These are phyloP conservation scores for Cichorium intybus DNA, from an alignment of 140 eudicot species.

Conservation along the genomic window DNA sequence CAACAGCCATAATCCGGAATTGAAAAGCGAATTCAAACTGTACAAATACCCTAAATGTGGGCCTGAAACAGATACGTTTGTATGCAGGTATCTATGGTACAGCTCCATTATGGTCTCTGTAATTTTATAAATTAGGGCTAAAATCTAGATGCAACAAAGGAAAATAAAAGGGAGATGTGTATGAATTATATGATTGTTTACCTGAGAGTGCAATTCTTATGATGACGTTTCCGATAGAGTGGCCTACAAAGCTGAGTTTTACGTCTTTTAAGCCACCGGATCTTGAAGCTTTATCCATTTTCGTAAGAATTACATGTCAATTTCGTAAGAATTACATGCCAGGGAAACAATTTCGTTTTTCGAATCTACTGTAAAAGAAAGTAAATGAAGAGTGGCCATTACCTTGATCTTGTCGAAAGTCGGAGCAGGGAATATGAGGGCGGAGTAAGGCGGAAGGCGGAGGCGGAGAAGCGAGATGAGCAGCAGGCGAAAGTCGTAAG, in stretches of 20 bases:
- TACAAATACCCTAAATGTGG: constrained; percentile 97
- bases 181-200: constrained; percentile 21
- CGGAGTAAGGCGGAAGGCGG: too few relatives aligned
- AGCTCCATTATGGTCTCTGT: constrained; percentile 97
- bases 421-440: too few relatives aligned
- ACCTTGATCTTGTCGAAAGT: too few relatives aligned
- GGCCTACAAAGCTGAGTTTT: constrained; percentile 96
- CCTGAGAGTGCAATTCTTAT: constrained; percentile 93
- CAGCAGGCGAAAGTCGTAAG: too few relatives aligned
- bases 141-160: not conserved
- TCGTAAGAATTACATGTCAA: too few relatives aligned
- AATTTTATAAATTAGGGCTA: not conserved
- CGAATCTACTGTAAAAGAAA: too few relatives aligned
- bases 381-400: too few relatives aligned
- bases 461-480: too few relatives aligned
- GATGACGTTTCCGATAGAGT: constrained; percentile 95
- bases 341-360: too few relatives aligned
- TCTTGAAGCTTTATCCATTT: constrained; percentile 92
- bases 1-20: constrained; percentile 96
- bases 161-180: not conserved
- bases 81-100: constrained; percentile 77
- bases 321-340: too few relatives aligned
- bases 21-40: constrained; percentile 93
- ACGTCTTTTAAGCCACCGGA: constrained; percentile 68
- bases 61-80: constrained; percentile 89